Evolutionary conservation across 2,329 filamentous ascomycete genomes (phyloP).

Genomic region (Aureobasidium namibiae): DNA sequence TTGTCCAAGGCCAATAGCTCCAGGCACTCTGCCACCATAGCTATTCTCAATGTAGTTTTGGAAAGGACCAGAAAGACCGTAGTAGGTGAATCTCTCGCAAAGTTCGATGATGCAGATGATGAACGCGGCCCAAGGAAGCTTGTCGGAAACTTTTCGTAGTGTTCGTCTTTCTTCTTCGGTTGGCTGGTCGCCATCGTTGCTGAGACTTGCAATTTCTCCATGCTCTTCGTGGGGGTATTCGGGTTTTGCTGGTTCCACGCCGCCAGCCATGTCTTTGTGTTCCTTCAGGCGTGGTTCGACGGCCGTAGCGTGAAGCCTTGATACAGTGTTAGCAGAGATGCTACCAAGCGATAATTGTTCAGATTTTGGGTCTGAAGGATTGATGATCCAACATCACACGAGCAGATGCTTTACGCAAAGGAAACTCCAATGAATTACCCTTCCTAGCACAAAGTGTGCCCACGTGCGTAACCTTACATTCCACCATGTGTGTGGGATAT

Average conservation of each 20-base stretch:
- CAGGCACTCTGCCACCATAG: constrained; percentile 32
- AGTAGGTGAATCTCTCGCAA: constrained; percentile 42
- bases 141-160: constrained; percentile 39
- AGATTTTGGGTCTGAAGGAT: not conserved
- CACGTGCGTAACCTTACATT: not conserved
- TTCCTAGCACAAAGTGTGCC: too few species aligned
- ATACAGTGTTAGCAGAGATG: not conserved
- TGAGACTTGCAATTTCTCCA: constrained; percentile 12
- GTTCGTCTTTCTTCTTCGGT: constrained; percentile 35
- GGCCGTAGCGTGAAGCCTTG: constrained; percentile 12
- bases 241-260: constrained; percentile 1
- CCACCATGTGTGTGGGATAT: not conserved
- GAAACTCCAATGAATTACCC: not conserved
- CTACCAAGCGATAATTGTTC: not conserved
- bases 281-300: constrained; percentile 6
- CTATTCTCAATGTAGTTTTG: constrained; percentile 43
- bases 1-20: constrained; percentile 33
- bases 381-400: not conserved
- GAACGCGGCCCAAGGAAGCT: constrained; percentile 38
- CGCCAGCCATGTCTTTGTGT: constrained; percentile 14
- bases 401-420: too few species aligned
- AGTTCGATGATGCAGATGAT: constrained; percentile 43
- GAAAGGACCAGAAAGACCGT: constrained; percentile 37
- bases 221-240: not conserved
- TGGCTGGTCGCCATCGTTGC: constrained; percentile 29